phyloP scores from a whole-genome alignment of 306 rosid species.

The Rubus parviflorus region DNA sequence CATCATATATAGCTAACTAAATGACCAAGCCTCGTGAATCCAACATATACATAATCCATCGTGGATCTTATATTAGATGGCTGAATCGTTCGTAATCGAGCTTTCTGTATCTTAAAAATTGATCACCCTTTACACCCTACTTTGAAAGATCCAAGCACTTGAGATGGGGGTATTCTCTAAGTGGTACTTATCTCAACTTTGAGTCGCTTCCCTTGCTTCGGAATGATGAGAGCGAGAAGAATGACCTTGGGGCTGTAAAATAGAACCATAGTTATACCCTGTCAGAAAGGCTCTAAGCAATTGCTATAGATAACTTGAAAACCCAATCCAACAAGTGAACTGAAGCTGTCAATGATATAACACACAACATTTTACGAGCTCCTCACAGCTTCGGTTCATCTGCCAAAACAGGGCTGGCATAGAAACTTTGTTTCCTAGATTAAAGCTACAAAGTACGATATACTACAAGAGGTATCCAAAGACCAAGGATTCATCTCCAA shows the following conservation, averaged over 20 bases:
- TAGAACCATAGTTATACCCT: slow-evolving; percentile 18
- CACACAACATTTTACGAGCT: neutral
- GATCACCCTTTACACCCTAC: slow-evolving; percentile 55
- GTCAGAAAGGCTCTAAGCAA: slow-evolving; percentile 21
- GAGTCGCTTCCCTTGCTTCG: slow-evolving; percentile 95
- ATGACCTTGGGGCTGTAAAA: slow-evolving; percentile 88
- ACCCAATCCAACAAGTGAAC: slow-evolving; percentile 16
- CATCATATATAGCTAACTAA: slow-evolving; percentile 55
- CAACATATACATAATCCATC: slow-evolving; percentile 61
- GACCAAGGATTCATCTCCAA: neutral
- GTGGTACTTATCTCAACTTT: slow-evolving; percentile 65
- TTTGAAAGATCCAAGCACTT: slow-evolving; percentile 41
- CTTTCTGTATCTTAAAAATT: slow-evolving; percentile 37
- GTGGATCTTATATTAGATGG: slow-evolving; percentile 46
- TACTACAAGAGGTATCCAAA: neutral
- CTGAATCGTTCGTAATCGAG: slow-evolving; percentile 48
- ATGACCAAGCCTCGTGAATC: slow-evolving; percentile 54
- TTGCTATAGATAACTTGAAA: neutral
- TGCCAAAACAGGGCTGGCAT: neutral
- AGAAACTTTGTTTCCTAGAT: slow-evolving; percentile 2
- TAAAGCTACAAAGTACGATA: neutral
- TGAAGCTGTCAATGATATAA: slow-evolving; percentile 8
- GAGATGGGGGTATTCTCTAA: slow-evolving; percentile 19
- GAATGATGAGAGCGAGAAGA: slow-evolving; percentile 88
- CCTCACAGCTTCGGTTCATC: slow-evolving; percentile 20